phyloP scores from a whole-genome alignment of 1,284 basidiomycete species.

The Exobasidium rhododendri region DNA sequence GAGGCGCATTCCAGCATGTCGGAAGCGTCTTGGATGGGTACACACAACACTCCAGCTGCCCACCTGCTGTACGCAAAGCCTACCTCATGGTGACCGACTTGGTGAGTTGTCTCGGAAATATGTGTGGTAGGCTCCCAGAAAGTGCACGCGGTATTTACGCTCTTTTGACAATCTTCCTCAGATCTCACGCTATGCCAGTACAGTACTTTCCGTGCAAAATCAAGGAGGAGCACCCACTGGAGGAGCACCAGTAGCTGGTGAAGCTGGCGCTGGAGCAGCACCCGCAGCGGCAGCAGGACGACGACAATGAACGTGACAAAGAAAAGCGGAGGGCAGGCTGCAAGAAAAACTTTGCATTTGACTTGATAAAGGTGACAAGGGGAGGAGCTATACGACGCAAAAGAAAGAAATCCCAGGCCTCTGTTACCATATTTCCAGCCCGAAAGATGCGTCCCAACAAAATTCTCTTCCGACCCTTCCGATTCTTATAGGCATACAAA shows the following conservation, averaged over 20 bases:
- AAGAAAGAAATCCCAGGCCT: too few relatives aligned
- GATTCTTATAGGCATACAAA: too few relatives aligned
- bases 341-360: too few relatives aligned
- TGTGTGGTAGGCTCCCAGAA: too few relatives aligned
- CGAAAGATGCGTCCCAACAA: too few relatives aligned
- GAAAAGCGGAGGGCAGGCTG: too few relatives aligned
- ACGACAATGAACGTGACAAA: neutral
- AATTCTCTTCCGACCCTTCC: too few relatives aligned
- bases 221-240: slow-evolving; percentile 11
- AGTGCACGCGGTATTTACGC: neutral
- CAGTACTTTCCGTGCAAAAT: slow-evolving; percentile 41
- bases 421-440: too few relatives aligned
- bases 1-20: slow-evolving; percentile 51
- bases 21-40: slow-evolving; percentile 38
- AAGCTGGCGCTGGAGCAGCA: slow-evolving; percentile 3
- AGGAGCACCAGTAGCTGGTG: slow-evolving; percentile 6
- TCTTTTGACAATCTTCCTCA: neutral
- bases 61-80: slow-evolving; percentile 44
- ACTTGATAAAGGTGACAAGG: too few relatives aligned
- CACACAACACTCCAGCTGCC: slow-evolving; percentile 45
- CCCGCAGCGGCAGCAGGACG: slow-evolving; percentile 2
- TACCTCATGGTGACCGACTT: slow-evolving; percentile 49
- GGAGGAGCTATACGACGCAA: neutral
- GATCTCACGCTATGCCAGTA: slow-evolving; percentile 47
- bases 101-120: slow-evolving; percentile 16